Base-by-base conservation (phyloP, 2,329 filamentous ascomycete genomes). In the Colletotrichum filicis region DNA sequence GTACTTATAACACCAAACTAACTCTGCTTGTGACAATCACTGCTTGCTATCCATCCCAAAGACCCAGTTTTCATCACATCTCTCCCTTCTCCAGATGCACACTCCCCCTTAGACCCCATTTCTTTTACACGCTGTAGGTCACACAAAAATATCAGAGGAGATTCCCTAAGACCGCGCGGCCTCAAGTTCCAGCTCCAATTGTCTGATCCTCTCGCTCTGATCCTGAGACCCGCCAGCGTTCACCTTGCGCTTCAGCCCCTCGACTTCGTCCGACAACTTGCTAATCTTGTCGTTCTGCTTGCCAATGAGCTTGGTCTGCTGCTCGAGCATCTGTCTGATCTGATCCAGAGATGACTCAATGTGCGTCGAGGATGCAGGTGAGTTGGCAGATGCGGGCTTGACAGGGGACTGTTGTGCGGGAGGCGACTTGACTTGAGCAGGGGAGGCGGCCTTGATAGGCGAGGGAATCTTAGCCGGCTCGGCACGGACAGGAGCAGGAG, bases 261-360 rank as follows among this genome's bases (percentile, higher is more conserved):
- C 94, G 16, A 97, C 92, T 82, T 97, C 94, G 35, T 86, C 83
- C 3, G 93, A 90, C 60, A 97, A 84, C 32, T 87, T 86, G 62
- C 87, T 87, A 77, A 97, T 95, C 81, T 95, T 92, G 79, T 93
- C 89, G 62, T 90, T 93, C 83, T 98, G 93, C n/a, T 90, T 87
- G 74, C 87, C 90, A 79, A 98, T 94, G 76, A 95, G 91, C 85
- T 90, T 91, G 68, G 90, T 94, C 84, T 98, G 95, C 75, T 90
- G 88, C 81, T 94, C 91, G 42, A 98, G 87, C 77, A 97, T 85
- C 68, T 89, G 85, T 83, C 94, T 96, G 84, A 97, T 97, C 78
- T 95, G 90, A 49, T 90, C 86, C 56, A 98, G 88, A 6, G 92
- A 91, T 35, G 90, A 86, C 78, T 92, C 91, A 14, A 94, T 86